Evolutionary conservation across 2,329 filamentous ascomycete species (phyloP).

Genomic region (Penicillium janthinellum): DNA sequence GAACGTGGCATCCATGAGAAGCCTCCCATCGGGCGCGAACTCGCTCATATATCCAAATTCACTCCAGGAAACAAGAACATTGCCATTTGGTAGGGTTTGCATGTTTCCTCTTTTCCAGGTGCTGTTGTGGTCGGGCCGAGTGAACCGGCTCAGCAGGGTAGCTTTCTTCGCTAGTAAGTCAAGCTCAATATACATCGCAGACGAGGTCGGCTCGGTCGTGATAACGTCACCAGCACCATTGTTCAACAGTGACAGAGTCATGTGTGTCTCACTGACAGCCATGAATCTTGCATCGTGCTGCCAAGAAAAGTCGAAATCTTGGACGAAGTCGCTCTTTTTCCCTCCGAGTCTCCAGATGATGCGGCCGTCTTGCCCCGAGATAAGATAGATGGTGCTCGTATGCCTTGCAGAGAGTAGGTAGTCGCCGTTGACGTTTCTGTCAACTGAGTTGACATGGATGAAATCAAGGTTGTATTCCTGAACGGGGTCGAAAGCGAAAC

Average conservation of each 20-base stretch:
- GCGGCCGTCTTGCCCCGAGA: slow-evolving; percentile 34
- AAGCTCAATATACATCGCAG: slow-evolving; percentile 30
- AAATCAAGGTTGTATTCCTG: slow-evolving; percentile 28
- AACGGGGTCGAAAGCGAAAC: slow-evolving; percentile 1
- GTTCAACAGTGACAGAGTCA: slow-evolving; percentile 33
- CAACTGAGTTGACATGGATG: slow-evolving; percentile 41
- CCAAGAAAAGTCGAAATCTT: slow-evolving; percentile 35
- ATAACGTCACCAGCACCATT: slow-evolving; percentile 31
- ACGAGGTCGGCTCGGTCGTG: slow-evolving; percentile 25
- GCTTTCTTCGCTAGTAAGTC: slow-evolving; percentile 29
- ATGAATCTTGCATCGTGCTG: slow-evolving; percentile 40
- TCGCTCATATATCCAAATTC: slow-evolving; percentile 34
- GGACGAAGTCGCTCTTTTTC: slow-evolving; percentile 25
- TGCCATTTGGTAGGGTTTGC: slow-evolving; percentile 35
- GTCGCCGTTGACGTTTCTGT: slow-evolving; percentile 38
- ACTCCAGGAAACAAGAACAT: slow-evolving; percentile 38
- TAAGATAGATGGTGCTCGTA: slow-evolving; percentile 38
- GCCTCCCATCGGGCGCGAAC: slow-evolving; percentile 27
- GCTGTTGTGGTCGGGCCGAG: slow-evolving; percentile 33
- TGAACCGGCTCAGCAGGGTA: slow-evolving; percentile 25
- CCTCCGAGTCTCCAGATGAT: slow-evolving; percentile 43
- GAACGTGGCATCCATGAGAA: slow-evolving; percentile 37
- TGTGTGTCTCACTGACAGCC: slow-evolving; percentile 27
- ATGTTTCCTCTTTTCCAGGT: slow-evolving; percentile 36
- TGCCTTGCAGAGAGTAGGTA: slow-evolving; percentile 41